Percentiles rank a stretch among this genome's conserved stretches.
These are phyloP conservation scores for Voacanga thouarsii DNA, from an alignment of 257 asterid genomes.

Conservation along the genomic window DNA sequence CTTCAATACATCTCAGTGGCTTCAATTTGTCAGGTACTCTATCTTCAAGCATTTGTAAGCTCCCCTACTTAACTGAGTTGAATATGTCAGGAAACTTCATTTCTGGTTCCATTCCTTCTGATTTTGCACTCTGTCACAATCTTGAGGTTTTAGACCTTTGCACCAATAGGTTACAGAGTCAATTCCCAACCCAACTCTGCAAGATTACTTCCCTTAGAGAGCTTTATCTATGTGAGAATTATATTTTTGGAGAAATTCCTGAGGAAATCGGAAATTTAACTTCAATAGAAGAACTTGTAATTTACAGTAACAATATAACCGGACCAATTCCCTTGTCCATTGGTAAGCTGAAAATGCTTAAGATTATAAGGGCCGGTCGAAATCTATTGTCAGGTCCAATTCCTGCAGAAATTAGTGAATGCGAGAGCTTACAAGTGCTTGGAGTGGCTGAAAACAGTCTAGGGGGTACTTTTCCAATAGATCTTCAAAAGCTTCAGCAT, in stretches of 20 bases:
- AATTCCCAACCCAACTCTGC: slow-evolving; percentile 51
- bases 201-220: slow-evolving; percentile 47
- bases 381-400: slow-evolving; percentile 63
- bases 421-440: slow-evolving; percentile 58
- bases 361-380: slow-evolving; percentile 63
- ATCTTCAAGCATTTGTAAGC: slow-evolving; percentile 55
- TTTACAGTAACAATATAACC: slow-evolving; percentile 77
- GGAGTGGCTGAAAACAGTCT: slow-evolving; percentile 70
- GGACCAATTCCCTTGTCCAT: slow-evolving; percentile 59
- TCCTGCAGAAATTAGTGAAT: slow-evolving; percentile 54
- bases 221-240: slow-evolving; percentile 74
- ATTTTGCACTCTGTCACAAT: slow-evolving; percentile 37
- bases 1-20: slow-evolving; percentile 47
- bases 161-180: slow-evolving; percentile 59
- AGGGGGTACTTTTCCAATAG: slow-evolving; percentile 58
- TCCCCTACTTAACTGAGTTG: slow-evolving; percentile 46
- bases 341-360: slow-evolving; percentile 50
- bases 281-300: slow-evolving; percentile 70
- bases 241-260: slow-evolving; percentile 62
- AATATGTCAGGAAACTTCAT: slow-evolving; percentile 65
- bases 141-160: slow-evolving; percentile 70
- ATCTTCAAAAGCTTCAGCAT: slow-evolving; percentile 50
- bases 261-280: slow-evolving; percentile 46
- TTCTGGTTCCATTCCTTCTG: slow-evolving; percentile 61
- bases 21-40: slow-evolving; percentile 63